Base-by-base conservation (phyloP, 805 yeast species). In the Schizosaccharomyces cryophilus region DNA sequence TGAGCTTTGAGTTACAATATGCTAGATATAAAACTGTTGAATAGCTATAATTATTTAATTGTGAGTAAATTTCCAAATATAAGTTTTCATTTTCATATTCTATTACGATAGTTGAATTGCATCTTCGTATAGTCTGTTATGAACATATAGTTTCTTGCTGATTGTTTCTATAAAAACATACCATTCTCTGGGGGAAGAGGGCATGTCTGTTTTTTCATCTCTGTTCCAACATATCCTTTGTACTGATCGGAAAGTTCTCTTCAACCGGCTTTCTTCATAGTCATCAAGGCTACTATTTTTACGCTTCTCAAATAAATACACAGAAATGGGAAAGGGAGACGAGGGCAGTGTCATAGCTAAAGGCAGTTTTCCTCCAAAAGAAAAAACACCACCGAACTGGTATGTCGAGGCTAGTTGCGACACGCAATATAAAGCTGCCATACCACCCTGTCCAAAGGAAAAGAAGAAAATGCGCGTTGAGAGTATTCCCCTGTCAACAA, bases 391-490 rank as follows among this genome's bases (percentile, higher is more conserved):
- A 19, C 60, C 60, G 19, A 56, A 24, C n/a, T 42, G 51, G 24
- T 21, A 42, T n/a, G 19, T 47, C 5, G 26, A 29, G 15, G 61
- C 30, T 15, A 21, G 42, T 24, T 59, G 24, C 26, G n/a, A 24
- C 9, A 19, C 54, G 42, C 40, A n/a, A 19, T 59, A 24, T n/a
- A 59, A 42, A 42, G 54, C 61, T 24, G 42, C 48, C 48, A 59
- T 42, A n/a, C 54, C 61, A 7, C 61, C 61, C 24, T 59, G 61
- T 11, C 61, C 61, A 42, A 59, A 59, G 11, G 55, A 54, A 29
- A 59, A 42, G 11, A 59, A 21, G 29, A 21, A 42, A 17, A 59
- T 42, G n/a, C 54, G 21, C 9, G 35, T 13, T 19, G 55, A 24
- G 9, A 21, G 24, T 24, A 59, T 38, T 15, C 35, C 54, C 17